phyloP scores from a whole-genome alignment of 2,329 filamentous ascomycete genomes.

The Aspergillus terreus region DNA sequence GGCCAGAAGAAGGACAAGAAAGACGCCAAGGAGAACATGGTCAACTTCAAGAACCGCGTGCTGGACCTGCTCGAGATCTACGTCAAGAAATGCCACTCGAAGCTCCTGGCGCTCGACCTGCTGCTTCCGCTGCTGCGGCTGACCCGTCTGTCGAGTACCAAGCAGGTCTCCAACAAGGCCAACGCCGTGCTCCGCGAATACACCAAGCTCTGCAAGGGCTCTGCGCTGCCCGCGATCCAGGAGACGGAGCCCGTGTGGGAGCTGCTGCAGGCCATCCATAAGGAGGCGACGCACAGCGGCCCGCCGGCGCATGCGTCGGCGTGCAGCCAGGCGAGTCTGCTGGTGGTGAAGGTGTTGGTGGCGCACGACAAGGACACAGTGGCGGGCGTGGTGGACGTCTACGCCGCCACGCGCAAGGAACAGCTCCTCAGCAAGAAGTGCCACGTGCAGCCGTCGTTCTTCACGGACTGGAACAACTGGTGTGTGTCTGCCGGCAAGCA shows the following conservation, averaged over 20 bases:
- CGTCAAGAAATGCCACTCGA: constrained; percentile 71
- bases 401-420: constrained; percentile 57
- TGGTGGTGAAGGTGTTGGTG: constrained; percentile 42
- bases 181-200: constrained; percentile 69
- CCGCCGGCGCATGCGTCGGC: constrained; percentile 70
- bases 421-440: constrained; percentile 57
- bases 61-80: constrained; percentile 85
- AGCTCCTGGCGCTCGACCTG: constrained; percentile 63
- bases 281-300: constrained; percentile 52
- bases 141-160: constrained; percentile 71
- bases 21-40: constrained; percentile 80
- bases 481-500: constrained; percentile 46
- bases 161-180: constrained; percentile 70
- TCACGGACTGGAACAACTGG: constrained; percentile 73
- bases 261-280: constrained; percentile 64
- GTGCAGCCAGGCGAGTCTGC: constrained; percentile 59
- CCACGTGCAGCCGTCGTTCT: constrained; percentile 63
- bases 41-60: constrained; percentile 93
- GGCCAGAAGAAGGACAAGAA: constrained; percentile 80
- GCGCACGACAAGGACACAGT: constrained; percentile 50
- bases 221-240: constrained; percentile 42
- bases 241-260: constrained; percentile 47
- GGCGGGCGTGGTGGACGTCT: constrained; percentile 58
- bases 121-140: constrained; percentile 74
- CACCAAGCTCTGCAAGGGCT: constrained; percentile 59